These are phyloP conservation scores for Angomonas ambiguus DNA, from an alignment of 208 protist species.

Conservation along the genomic window DNA sequence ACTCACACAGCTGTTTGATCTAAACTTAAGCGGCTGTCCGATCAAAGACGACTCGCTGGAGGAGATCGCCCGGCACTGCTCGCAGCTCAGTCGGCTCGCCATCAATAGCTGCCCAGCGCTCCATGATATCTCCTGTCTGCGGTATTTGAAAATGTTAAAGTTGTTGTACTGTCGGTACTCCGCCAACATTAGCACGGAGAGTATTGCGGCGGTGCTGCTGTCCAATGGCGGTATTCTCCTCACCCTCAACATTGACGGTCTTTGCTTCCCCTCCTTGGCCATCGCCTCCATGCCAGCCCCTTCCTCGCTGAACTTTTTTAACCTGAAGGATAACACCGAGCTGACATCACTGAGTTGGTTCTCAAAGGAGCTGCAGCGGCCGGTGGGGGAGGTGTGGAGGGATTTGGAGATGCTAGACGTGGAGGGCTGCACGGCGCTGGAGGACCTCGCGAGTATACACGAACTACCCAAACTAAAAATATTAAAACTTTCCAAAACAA, in stretches of 20 bases:
- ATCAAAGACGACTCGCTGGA: constrained; percentile 45
- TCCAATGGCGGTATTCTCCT: constrained; percentile 47
- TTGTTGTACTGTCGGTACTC: constrained; percentile 77
- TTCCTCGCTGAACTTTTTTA: constrained; percentile 58
- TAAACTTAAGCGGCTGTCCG: constrained; percentile 55
- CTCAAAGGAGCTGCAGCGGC: constrained; percentile 16
- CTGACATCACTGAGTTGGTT: constrained; percentile 39
- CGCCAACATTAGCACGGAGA: constrained; percentile 45
- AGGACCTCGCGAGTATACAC: constrained; percentile 24
- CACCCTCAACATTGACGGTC: constrained; percentile 67
- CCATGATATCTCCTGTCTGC: constrained; percentile 34
- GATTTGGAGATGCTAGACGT: constrained; percentile 59
- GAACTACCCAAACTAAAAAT: constrained; percentile 38
- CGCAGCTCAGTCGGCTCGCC: constrained; percentile 59
- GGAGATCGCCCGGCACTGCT: constrained; percentile 43
- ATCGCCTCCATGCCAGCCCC: constrained; percentile 20
- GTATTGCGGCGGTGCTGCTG: constrained; percentile 35
- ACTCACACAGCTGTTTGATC: constrained; percentile 57
- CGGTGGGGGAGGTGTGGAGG: constrained; percentile 21
- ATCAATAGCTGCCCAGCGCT: constrained; percentile 69
- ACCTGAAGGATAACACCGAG: constrained; percentile 59
- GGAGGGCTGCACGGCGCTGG: constrained; percentile 42
- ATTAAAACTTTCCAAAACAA: constrained; percentile 39
- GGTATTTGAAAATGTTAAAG: constrained; percentile 54
- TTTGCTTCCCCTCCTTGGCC: constrained; percentile 39